Evolutionary conservation across 2,329 filamentous ascomycete genomes (phyloP), one percentile per base, ranked within the genome.

Genomic region (Neofusicoccum sp.): DNA sequence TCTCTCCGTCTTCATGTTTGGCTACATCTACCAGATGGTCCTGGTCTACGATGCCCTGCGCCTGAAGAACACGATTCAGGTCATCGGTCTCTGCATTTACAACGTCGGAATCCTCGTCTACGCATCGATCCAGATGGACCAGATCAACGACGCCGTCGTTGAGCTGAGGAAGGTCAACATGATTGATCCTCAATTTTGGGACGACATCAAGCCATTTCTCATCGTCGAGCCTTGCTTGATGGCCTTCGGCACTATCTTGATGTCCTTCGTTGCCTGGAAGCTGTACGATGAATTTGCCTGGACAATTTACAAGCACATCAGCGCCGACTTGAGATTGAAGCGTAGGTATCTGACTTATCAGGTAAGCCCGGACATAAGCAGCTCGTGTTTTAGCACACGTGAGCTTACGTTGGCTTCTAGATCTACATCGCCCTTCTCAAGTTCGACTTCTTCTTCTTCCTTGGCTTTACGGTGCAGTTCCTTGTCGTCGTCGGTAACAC

Each of bases 361-460:
- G 87, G 92, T 96, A 80, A 57, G 80, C 70, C n/a, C 34, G 38
- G 34, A 16, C 45, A 34, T 3, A 6, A 16, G 26, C 28, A 36
- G 40, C 54, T 53, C 41, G 4, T 61, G 41, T 33, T 54, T n/a
- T 16, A 30, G 26, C 28, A 33, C 26, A 36, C 45, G 28, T 34
- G 24, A 41, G 44, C 57, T 60, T 20, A 60, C 57, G 44, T 40
- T 41, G 45, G 57, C 28, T 34, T 54, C 48, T 64, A 96, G 93
- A 93, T 99, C 75, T 99, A 97, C 77, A 97, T 99, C 70, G 91
- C 95, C 38, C 84, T 99, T 9, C 84, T 99, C 66, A 99, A 99
- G 77, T 99, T 99, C 75, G 95, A 99, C 78, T 98, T 99, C 78
- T 99, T 99, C 86, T 98, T 99, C 82, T 99, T 99, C 83, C 86